A percentile compares a stretch with the other conserved stretches of the same genome.
Conservation (phyloP, 73 alveolate species). For the Stentor roeselii region DNA sequence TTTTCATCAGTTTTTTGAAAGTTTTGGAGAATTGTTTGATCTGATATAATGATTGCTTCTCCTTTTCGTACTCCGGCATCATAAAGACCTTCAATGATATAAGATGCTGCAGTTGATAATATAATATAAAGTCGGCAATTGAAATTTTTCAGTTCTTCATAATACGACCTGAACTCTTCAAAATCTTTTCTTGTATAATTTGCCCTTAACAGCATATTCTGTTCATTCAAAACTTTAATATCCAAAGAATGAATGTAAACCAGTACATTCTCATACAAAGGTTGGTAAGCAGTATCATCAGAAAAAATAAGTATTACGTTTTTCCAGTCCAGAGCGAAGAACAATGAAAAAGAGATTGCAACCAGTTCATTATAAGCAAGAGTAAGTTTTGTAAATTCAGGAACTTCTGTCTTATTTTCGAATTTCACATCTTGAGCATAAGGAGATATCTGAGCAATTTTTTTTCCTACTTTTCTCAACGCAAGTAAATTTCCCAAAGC, state of each 20-base stretch:
- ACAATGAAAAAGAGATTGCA: not conserved
- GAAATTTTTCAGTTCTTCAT: not conserved
- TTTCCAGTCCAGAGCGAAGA: not conserved
- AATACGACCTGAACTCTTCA: not conserved
- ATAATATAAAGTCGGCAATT: not conserved
- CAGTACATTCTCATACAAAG: not conserved
- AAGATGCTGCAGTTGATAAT: not conserved
- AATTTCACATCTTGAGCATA: not conserved
- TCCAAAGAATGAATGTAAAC: not conserved
- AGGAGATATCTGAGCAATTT: not conserved
- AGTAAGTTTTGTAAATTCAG: not conserved
- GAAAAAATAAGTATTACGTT: not conserved
- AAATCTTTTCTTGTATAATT: not conserved
- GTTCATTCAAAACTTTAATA: too few relatives aligned
- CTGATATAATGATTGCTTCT: not conserved
- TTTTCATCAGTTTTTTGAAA: constrained; percentile 1
- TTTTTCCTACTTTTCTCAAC: not conserved
- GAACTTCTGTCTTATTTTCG: not conserved
- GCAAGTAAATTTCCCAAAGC: not conserved
- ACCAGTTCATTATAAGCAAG: not conserved
- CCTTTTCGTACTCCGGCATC: not conserved
- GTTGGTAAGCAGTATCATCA: not conserved
- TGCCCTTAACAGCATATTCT: not conserved
- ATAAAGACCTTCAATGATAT: not conserved
- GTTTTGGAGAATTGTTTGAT: not conserved